Evolutionary conservation across 2,329 filamentous ascomycete genomes (phyloP), one percentile per base, ranked within the genome.

Genomic region (Penicillium sp.): DNA sequence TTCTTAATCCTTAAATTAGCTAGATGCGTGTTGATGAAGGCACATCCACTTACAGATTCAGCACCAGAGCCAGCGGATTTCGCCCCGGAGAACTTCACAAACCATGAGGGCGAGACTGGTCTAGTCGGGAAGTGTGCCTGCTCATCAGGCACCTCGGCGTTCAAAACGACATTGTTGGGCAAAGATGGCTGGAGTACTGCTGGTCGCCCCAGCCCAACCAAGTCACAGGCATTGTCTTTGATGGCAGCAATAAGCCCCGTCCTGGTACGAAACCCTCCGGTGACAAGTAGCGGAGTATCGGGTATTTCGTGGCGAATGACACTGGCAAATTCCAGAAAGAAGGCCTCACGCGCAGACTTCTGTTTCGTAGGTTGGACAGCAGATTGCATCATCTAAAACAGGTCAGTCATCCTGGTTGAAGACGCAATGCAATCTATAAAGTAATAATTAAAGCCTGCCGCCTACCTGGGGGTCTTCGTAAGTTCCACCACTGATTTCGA

Each of bases 401-500:
- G 24, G n/a, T 53, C 9, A 46, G 40, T 35, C 14, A 43, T 28
- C 20, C 24, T 18, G n/a, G 23, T 14, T 16, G 12, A 63, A 50
- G 55, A 67, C 61, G n/a, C n/a, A n/a, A 21, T 45, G 21, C 16
- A 30, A n/a, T 18, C 11, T 23, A 61, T 60, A 24, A 38, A 9
- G 18, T 18, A 45, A 7, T 23, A 14, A 35, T 12, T 20, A 23
- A 9, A 9, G 16, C 23, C 6, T n/a, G n/a, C n/a, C 11, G n/a
- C 51, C 11, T 64, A 82, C 79, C 51, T 61, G 63, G 0, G 82
- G 77, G 55, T 83, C 69, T 62, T 84, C 80, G 59, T 80, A 84
- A 0, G 71, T 80, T 0, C 86, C 86, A 1, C 86, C 86, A 14
- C 79, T 83, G 24, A 89, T 78, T 67, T 89, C 85, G 0, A 89